These are phyloP conservation scores for Manihot esculenta DNA, from an alignment of 441 rosid species.

Conservation along the genomic window DNA sequence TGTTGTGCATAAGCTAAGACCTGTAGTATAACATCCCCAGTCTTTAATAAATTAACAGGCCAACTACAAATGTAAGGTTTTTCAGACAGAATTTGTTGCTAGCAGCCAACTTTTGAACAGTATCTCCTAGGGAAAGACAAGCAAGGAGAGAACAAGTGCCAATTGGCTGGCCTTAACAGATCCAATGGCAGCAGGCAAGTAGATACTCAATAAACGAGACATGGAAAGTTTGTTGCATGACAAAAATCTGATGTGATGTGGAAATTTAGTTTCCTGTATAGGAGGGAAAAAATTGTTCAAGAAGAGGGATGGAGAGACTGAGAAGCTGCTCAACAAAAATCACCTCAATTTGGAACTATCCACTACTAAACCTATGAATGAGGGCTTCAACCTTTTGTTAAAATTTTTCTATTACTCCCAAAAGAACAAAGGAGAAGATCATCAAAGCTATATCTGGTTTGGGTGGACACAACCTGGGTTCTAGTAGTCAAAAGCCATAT, in stretches of 20 bases:
- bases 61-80: conserved; percentile 1
- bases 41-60: conserved; percentile 7
- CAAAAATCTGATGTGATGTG: neutral
- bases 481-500: no score
- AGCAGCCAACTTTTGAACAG: conserved; percentile 4
- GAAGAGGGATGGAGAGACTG: no score
- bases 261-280: neutral
- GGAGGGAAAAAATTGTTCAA: no score
- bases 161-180: conserved; percentile 1
- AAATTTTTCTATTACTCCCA: no score
- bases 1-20: conserved; percentile 84
- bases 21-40: conserved; percentile 35
- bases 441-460: no score
- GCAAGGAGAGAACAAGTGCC: neutral
- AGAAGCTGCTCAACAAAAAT: no score
- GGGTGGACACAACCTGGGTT: no score
- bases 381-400: no score
- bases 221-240: neutral
- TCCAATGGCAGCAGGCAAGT: neutral
- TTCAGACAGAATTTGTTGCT: conserved; percentile 4
- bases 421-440: no score
- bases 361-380: no score
- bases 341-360: no score
- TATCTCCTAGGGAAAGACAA: neutral
- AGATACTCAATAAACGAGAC: neutral